Evolutionary conservation across 108 stramenopile species (phyloP).

Genomic region (Discostella pseudostelligera): DNA sequence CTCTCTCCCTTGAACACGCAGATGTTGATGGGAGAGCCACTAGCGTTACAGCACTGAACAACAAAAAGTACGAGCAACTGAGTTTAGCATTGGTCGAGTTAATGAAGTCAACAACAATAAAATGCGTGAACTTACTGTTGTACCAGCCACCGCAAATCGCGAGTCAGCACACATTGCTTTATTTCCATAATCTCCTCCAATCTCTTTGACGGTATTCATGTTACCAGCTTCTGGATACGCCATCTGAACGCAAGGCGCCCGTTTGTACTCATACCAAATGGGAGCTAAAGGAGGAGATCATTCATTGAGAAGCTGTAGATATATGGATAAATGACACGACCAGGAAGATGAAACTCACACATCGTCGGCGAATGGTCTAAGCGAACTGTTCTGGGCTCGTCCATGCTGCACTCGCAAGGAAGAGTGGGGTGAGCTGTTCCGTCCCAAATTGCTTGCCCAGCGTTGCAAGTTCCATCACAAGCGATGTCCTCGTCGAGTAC

Average conservation of each 20-base stretch:
- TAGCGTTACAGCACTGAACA: slow-evolving; percentile 19
- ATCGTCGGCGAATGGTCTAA: slow-evolving; percentile 27
- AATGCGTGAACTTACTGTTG: slow-evolving; percentile 14
- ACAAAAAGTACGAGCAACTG: too few relatives aligned
- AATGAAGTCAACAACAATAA: too few relatives aligned
- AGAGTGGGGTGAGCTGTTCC: too few relatives aligned
- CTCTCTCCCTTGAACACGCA: slow-evolving; percentile 35
- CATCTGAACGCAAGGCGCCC: slow-evolving; percentile 34
- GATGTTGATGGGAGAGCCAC: slow-evolving; percentile 13
- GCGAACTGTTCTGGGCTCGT: slow-evolving; percentile 33
- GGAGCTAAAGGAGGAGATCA: background rate
- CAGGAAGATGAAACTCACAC: background rate
- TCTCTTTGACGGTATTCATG: slow-evolving; percentile 31
- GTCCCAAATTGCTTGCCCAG: slow-evolving; percentile 7
- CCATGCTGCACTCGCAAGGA: slow-evolving; percentile 30
- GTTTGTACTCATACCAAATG: slow-evolving; percentile 38
- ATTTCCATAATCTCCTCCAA: slow-evolving; percentile 22
- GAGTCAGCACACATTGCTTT: slow-evolving; percentile 37
- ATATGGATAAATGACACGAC: background rate
- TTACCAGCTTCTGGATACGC: slow-evolving; percentile 23
- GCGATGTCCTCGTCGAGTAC: slow-evolving; percentile 21
- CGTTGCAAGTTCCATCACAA: slow-evolving; percentile 31
- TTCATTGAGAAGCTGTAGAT: background rate
- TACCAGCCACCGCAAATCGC: slow-evolving; percentile 30
- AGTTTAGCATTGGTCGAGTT: too few relatives aligned